A percentile compares a stretch with the other conserved stretches of the same genome.
phyloP scores from a whole-genome alignment of 1,284 basidiomycete species.

The Stygiomarasmius scandens region DNA sequence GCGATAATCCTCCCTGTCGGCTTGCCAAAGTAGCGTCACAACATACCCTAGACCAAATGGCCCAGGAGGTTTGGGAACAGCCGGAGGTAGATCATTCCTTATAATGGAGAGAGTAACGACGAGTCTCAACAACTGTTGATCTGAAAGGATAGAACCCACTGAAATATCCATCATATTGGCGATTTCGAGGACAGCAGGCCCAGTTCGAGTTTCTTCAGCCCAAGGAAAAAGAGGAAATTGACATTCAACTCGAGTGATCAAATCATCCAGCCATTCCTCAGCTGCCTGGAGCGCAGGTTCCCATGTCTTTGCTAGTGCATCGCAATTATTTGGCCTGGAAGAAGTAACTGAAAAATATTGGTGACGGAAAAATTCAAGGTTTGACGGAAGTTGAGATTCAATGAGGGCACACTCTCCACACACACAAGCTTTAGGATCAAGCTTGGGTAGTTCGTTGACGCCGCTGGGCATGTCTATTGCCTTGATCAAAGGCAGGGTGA shows the following conservation, averaged over 20 bases:
- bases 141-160: background rate
- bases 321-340: background rate
- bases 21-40: slow-evolving; percentile 3
- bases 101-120: slow-evolving; percentile 7
- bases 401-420: slow-evolving; percentile 10
- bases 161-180: slow-evolving; percentile 2
- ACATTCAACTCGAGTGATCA: slow-evolving; percentile 7
- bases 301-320: slow-evolving; percentile 6
- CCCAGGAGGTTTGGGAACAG: slow-evolving; percentile 5
- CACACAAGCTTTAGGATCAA: background rate
- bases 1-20: slow-evolving; percentile 13
- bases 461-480: background rate
- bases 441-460: slow-evolving; percentile 2
- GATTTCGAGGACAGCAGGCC: slow-evolving; percentile 8
- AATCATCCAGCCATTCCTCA: slow-evolving; percentile 9
- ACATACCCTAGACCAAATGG: slow-evolving; percentile 11
- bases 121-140: slow-evolving; percentile 9
- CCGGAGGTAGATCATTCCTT: background rate
- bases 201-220: slow-evolving; percentile 5
- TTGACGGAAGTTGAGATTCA: background rate
- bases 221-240: slow-evolving; percentile 9
- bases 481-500: slow-evolving; percentile 1
- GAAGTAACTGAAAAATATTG: slow-evolving; percentile 7
- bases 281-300: slow-evolving; percentile 1
- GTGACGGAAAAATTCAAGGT: slow-evolving; percentile 4